Evolutionary conservation across 371 early-diverging fungal species (phyloP).

Genomic region (Chytridium lagenaria): DNA sequence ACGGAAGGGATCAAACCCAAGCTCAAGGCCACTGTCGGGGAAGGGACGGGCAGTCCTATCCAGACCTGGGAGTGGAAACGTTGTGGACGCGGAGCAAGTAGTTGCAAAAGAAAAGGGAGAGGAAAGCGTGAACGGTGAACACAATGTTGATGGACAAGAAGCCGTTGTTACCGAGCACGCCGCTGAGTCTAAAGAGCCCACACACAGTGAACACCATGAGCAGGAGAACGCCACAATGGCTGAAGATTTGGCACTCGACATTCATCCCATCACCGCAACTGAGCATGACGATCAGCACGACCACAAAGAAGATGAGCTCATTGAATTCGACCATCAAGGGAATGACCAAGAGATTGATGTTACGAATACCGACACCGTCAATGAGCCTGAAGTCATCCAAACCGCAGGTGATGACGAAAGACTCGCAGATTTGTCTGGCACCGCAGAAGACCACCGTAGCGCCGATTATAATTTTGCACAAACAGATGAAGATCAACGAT

Average conservation of each 20-base stretch:
- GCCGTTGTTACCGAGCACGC: no score
- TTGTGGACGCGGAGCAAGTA: no score
- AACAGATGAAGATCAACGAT: neutral
- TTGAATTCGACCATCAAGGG: slow-evolving; percentile 10
- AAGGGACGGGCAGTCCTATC: no score
- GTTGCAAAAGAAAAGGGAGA: no score
- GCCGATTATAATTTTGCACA: neutral
- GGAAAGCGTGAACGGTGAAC: neutral
- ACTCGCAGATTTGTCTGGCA: neutral
- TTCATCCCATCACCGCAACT: no score
- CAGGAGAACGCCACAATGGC: neutral
- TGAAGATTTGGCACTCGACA: no score
- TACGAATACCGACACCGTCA: neutral
- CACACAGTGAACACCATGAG: no score
- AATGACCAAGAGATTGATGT: neutral
- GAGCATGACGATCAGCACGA: no score
- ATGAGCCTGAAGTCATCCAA: neutral
- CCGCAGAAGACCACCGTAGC: neutral
- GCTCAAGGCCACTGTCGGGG: slow-evolving; percentile 7
- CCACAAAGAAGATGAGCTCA: slow-evolving; percentile 1
- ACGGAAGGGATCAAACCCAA: neutral
- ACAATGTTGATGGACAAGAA: no score
- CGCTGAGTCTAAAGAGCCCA: no score
- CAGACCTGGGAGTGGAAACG: no score
- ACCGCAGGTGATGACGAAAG: neutral